These are phyloP conservation scores for Yamadazyma takamatsuzukensis DNA, from an alignment of 805 yeast genomes.

Conservation along the genomic window DNA sequence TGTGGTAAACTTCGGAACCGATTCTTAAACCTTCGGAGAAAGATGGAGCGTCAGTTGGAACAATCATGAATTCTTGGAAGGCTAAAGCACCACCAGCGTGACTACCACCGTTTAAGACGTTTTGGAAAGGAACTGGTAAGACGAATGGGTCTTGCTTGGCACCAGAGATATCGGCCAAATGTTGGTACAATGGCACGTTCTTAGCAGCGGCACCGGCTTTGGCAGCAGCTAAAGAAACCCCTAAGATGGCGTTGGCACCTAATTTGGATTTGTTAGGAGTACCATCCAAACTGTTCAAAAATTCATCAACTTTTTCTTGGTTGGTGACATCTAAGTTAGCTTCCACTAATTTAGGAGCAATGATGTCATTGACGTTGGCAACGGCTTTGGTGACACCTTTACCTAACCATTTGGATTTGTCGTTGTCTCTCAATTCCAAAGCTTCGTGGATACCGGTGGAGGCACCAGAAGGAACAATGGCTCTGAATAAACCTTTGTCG, in stretches of 20 bases:
- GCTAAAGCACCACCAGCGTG: constrained; percentile 99
- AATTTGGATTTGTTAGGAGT: constrained; percentile 95
- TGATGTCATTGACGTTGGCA: constrained; percentile 88
- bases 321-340: constrained; percentile 79
- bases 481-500: constrained; percentile 88
- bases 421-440: constrained; percentile 96
- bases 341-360: constrained; percentile 89
- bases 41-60: constrained; percentile 84
- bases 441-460: constrained; percentile 99
- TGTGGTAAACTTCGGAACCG: constrained; percentile 98
- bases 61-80: constrained; percentile 99
- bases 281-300: constrained; percentile 86
- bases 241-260: constrained; percentile 98
- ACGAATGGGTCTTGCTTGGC: constrained; percentile 78
- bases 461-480: constrained; percentile 99
- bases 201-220: constrained; percentile 98
- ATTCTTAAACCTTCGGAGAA: constrained; percentile 96
- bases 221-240: constrained; percentile 96
- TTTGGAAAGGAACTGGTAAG: constrained; percentile 98
- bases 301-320: constrained; percentile 84
- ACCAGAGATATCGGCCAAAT: constrained; percentile 77
- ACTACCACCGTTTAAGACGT: constrained; percentile 98
- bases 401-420: constrained; percentile 96
- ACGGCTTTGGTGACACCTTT: constrained; percentile 98
- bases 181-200: constrained; percentile 89